Percentiles rank a stretch among this genome's conserved stretches.
These are phyloP conservation scores for Diaporthe longicolla DNA, from an alignment of 2,329 filamentous ascomycete species.

Conservation along the genomic window DNA sequence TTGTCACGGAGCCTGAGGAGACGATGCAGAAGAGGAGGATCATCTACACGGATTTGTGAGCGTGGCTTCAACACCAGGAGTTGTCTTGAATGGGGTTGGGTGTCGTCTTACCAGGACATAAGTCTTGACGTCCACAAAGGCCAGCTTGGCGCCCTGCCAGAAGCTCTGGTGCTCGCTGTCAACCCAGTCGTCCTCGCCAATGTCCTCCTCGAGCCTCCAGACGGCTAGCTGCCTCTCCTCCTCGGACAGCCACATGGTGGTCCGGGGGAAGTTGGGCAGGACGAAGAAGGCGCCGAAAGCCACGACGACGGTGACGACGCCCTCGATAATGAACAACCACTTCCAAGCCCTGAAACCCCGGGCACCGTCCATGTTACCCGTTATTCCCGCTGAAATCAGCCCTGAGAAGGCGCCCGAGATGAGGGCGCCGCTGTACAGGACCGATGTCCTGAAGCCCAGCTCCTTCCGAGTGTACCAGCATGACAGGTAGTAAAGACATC, in stretches of 20 bases:
- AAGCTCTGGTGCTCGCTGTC: constrained; percentile 69
- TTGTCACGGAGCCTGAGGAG: constrained; percentile 70
- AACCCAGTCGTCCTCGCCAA: constrained; percentile 75
- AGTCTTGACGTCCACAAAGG: constrained; percentile 71
- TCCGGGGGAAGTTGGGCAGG: constrained; percentile 62
- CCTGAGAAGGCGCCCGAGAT: constrained; percentile 78
- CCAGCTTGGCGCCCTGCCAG: constrained; percentile 67
- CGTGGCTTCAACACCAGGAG: background rate
- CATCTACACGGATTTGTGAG: constrained; percentile 53
- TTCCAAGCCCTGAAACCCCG: constrained; percentile 72
- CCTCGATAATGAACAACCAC: constrained; percentile 78
- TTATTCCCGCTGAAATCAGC: constrained; percentile 71
- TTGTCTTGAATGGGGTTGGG: rapidly evolving
- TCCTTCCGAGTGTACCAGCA: constrained; percentile 78
- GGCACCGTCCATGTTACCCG: constrained; percentile 68
- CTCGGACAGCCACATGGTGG: constrained; percentile 65
- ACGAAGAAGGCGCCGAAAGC: constrained; percentile 68
- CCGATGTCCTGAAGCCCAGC: constrained; percentile 70
- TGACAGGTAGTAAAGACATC: constrained; percentile 69
- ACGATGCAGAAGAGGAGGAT: constrained; percentile 71
- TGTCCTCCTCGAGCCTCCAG: constrained; percentile 75
- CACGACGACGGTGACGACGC: constrained; percentile 69
- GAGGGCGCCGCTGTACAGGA: constrained; percentile 71
- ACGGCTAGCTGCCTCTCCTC: constrained; percentile 69
- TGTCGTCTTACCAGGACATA: constrained; percentile 65